Evolutionary conservation across 2,329 filamentous ascomycete species (phyloP), one percentile per base, ranked within the genome.

Genomic region (Tolypocladium tropicale): DNA sequence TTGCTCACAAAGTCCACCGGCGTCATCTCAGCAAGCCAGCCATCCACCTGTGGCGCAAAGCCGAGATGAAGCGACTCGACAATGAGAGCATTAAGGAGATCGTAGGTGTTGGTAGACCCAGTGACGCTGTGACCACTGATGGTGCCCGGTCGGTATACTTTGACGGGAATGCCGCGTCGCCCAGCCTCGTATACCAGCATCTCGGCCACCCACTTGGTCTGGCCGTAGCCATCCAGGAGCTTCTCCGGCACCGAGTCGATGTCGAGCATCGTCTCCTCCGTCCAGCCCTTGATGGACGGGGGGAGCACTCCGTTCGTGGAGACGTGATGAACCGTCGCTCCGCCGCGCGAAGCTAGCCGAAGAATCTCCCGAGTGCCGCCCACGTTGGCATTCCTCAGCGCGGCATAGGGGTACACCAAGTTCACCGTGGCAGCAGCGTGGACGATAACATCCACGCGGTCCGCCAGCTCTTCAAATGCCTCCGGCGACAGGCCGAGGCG

Each of bases 11-110:
- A 91, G 69, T 93, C 88, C 16, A 90, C 89, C 0, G 89, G 88
- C 0, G 89, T 91, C 88, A 92, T 92, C 72, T 93, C 89, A 1
- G 87, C 81, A 53, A 85, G 82, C 89, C 89, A 93, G 46, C 84
- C 84, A 53, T 86, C 78, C 4, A 91, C 83, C 54, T 88, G 78
- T 0, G 89, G 88, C 1, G 81, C 81, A 61, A 81, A 80, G 6
- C 88, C 88, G 4, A 92, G 76, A 54, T 87, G 83, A 39, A 92
- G 77, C 0, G 88, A 91, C 67, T 92, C 89, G 1, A 91, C 85
- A 30, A 92, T 78, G 56, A 93, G 68, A 0, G 89, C 88, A 54
- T 86, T 89, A 50, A 93, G 74, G 23, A 93, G 72, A 76, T 93
- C 89, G 74, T 85, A 92, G 0, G 87, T 83, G 63, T 93, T 93